phyloP scores from a whole-genome alignment of 2,329 filamentous ascomycete species.

The Talaromyces albobiverticillius region DNA sequence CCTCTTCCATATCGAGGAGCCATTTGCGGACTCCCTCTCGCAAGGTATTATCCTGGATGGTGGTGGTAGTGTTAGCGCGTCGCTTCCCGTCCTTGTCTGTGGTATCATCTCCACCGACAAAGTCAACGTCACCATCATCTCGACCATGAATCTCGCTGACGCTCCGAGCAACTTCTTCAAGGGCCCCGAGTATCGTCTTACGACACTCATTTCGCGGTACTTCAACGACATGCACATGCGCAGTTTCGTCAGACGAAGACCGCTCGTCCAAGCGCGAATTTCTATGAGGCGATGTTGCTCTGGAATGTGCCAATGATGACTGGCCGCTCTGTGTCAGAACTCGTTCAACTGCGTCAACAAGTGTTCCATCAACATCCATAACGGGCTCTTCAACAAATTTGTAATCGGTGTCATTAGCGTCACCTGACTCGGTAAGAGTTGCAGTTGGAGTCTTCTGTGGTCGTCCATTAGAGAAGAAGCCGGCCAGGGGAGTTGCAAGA shows the following conservation, averaged over 20 bases:
- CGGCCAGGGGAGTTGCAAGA: slow-evolving; percentile 18
- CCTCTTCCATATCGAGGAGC: slow-evolving; percentile 50
- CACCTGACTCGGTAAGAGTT: slow-evolving; percentile 19
- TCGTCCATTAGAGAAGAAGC: slow-evolving; percentile 15
- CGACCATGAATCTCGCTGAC: slow-evolving; percentile 50
- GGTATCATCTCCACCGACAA: slow-evolving; percentile 23
- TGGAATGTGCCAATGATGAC: slow-evolving; percentile 40
- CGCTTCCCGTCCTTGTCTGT: slow-evolving; percentile 33
- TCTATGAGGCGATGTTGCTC: slow-evolving; percentile 40
- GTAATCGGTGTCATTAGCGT: slow-evolving; percentile 43
- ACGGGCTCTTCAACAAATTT: slow-evolving; percentile 53
- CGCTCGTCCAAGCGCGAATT: slow-evolving; percentile 28
- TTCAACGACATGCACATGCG: slow-evolving; percentile 33
- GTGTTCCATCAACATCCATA: slow-evolving; percentile 57
- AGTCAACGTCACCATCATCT: slow-evolving; percentile 34
- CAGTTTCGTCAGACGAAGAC: slow-evolving; percentile 27
- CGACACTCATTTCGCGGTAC: slow-evolving; percentile 53
- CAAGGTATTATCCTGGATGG: slow-evolving; percentile 48
- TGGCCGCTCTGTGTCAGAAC: slow-evolving; percentile 47
- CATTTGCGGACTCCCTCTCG: slow-evolving; percentile 57
- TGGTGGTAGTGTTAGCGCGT: slow-evolving; percentile 22
- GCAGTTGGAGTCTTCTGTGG: slow-evolving; percentile 24
- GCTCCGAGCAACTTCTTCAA: slow-evolving; percentile 55
- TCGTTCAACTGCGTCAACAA: slow-evolving; percentile 58
- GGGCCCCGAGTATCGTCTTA: slow-evolving; percentile 53